phyloP scores from a whole-genome alignment of 257 asterid genomes.

The Nicotiana undulata region DNA sequence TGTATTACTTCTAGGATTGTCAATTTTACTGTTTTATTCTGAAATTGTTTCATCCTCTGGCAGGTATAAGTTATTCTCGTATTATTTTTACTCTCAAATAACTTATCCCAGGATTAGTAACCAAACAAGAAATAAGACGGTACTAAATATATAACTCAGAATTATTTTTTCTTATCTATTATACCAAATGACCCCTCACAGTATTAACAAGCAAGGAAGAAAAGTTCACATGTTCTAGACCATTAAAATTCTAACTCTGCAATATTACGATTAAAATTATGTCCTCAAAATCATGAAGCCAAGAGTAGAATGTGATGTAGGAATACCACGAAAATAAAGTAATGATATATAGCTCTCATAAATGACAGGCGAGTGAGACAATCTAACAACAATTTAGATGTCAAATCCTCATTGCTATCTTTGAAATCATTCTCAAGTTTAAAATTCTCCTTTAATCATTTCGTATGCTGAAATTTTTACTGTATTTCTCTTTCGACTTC shows the following conservation, averaged over 20 bases:
- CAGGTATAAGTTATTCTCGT: too few relatives aligned
- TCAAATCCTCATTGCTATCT: background rate
- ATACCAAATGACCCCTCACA: background rate
- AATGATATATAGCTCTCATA: background rate
- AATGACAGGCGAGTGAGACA: background rate
- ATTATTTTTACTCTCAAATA: too few relatives aligned
- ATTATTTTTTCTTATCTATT: too few relatives aligned
- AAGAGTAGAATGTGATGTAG: background rate
- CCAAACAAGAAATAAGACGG: too few relatives aligned
- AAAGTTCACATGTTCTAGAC: background rate
- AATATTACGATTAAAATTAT: background rate
- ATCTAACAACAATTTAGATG: background rate
- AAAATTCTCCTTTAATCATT: background rate
- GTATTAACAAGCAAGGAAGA: background rate
- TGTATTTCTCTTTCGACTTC: background rate
- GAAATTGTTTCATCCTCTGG: too few relatives aligned
- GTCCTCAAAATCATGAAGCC: background rate
- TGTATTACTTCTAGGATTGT: too few relatives aligned
- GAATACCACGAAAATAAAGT: background rate
- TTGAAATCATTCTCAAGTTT: background rate
- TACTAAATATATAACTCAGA: too few relatives aligned
- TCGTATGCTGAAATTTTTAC: background rate
- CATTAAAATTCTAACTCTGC: background rate
- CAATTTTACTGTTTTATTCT: too few relatives aligned
- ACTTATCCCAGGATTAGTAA: too few relatives aligned